These are phyloP conservation scores for Tetrapisispora nanseiensis DNA, from an alignment of 805 yeast species.

Conservation along the genomic window DNA sequence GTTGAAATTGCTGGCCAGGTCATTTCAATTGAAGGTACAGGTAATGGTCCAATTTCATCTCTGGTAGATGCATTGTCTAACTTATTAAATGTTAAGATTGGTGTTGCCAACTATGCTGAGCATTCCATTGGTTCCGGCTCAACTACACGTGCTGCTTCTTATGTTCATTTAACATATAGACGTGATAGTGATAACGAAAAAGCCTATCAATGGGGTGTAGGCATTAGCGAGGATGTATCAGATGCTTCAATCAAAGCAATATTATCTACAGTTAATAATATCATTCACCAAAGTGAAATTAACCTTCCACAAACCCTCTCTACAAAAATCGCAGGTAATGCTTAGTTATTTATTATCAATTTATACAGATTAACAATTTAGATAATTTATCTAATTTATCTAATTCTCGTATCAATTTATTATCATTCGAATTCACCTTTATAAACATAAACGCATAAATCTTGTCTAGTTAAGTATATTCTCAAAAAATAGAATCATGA, in stretches of 20 bases:
- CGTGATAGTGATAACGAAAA: slow-evolving; percentile 8
- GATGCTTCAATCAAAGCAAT: slow-evolving; percentile 67
- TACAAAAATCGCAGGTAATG: not conserved
- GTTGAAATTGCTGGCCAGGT: slow-evolving; percentile 38
- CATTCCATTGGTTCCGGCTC: slow-evolving; percentile 74
- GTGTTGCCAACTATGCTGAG: slow-evolving; percentile 64
- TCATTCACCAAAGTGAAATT: slow-evolving; percentile 25
- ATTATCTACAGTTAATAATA: slow-evolving; percentile 49
- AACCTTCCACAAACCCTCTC: slow-evolving; percentile 13
- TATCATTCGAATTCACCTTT: too few relatives aligned
- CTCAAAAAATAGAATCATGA: too few relatives aligned
- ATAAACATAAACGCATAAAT: too few relatives aligned
- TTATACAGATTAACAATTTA: too few relatives aligned
- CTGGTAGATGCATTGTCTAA: slow-evolving; percentile 51
- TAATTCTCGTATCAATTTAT: too few relatives aligned
- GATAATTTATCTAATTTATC: too few relatives aligned
- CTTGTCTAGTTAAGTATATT: too few relatives aligned
- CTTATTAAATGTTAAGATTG: slow-evolving; percentile 40
- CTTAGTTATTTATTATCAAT: too few relatives aligned
- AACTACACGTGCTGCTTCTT: slow-evolving; percentile 67
- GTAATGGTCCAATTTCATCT: slow-evolving; percentile 80
- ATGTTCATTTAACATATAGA: slow-evolving; percentile 30
- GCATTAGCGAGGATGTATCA: slow-evolving; percentile 74
- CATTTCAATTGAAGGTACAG: slow-evolving; percentile 43
- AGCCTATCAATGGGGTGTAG: slow-evolving; percentile 70